Evolutionary conservation across 2,329 filamentous ascomycete species (phyloP), one percentile per base, ranked within the genome.

Genomic region (Blastomyces gilchristii): DNA sequence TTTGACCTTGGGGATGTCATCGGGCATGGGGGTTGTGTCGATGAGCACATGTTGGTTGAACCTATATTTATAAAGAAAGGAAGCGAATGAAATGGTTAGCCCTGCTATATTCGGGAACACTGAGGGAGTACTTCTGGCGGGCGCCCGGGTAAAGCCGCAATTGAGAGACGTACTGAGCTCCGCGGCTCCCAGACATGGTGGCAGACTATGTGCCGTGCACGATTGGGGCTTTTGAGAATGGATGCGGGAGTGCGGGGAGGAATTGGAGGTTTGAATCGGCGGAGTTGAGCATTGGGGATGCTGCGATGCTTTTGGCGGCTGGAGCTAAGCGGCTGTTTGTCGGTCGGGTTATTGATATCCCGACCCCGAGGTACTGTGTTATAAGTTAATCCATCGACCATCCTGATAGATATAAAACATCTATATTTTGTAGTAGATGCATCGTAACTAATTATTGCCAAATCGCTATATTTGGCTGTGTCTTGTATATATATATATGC

Each of bases 11-110:
- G 94, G 94, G 77, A 99, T 91, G 73, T 88, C 83, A 75, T 90
- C 87, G 69, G 94, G 94, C 73, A 99, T 89, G 73, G 94, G 93
- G 70, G 94, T 96, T 74, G 90, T 94, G 83, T 99, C 94, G 82
- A 94, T 85, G 79, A 97, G 89, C 81, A 89, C 83, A 76, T 91
- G 83, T 81, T 96, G 90, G 81, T 91, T 91, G 87, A 97, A 97
- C 78, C 94, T 97, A 78, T 25, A 41, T 28, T 37, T 16, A 43
- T 25, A 11, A 39, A 25, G 54, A 28, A 41, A 39, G 14, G n/a
- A 28, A 25, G 37, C 14, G 6, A 16, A 39, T 9, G 37, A 37
- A 28, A 58, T 43, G 54, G 57, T 59, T 22, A 59, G 57, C 57
- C 34, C 57, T 34, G 57, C 22, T 37, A 45, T 41, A 45, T 41